Evolutionary conservation across 306 rosid species (phyloP), one percentile per base, ranked within the genome.

Genomic region (Notholithocarpus densiflorus): DNA sequence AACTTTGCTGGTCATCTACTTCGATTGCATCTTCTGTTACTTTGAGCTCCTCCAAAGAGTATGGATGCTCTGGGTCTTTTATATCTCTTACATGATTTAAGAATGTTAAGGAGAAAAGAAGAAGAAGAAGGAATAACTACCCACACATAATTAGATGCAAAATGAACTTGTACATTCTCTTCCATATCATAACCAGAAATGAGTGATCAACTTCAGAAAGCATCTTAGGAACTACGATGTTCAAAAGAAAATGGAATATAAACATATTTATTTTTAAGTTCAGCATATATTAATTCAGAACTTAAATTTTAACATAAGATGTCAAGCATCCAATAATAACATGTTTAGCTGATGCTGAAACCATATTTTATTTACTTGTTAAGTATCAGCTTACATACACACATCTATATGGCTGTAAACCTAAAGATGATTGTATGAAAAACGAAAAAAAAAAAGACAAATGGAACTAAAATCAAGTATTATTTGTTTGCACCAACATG

Each of bases 1-100:
- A 86, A 77, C 96, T 91, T 70, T 68, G 88, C 18, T 62, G 56
- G 65, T 93, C 96, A 74, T 96, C 90, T 66, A 96, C 92, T 84
- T 96, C 98, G 77, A 96, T 66, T 13, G 97, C 98, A 77, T 93
- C 99, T 85, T 96, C 96, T 0, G 93, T 82, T 71, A 92, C 98
- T 84, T 93, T 93, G 82, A 95, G 99, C 90, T 95, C 97, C 80
- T 95, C 99, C 88, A 93, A 83, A 32, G 99, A 95, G 82, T 93
- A 91, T 0, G 99, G 97, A 48, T 93, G 94, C 76, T 93, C 98
- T 1, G 94, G 97, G 79, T 96, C 99, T 89, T 91, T 93, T 61
- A 95, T 91, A 88, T 93, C 98, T 86, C 97, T 90, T 81, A 93
- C 78, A 89, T 90, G 97, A 89, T 95, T 74, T 95, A 77, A 74